Base-by-base conservation (phyloP, 2,329 filamentous ascomycete genomes). In the Zymoseptoria passerinii region DNA sequence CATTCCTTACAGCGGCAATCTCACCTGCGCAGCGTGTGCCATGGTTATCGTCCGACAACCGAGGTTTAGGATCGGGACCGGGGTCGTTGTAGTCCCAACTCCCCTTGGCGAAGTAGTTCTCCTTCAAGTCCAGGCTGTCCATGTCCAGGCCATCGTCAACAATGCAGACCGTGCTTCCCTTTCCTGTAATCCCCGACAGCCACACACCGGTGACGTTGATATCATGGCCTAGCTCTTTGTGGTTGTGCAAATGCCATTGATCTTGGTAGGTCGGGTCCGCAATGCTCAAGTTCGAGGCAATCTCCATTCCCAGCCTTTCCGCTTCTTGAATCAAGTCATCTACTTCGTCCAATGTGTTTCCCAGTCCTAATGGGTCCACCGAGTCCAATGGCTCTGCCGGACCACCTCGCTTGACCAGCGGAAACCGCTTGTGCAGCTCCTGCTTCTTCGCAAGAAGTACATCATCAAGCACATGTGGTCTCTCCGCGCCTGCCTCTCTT, bases 11-110 rank as follows among this genome's bases (percentile, higher is more conserved):
- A 1, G 94, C 94, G 1, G 90, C 87, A 20, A 99, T 88, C 75
- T 99, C 94, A 60, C 94, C 94, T 20, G 92, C 92, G 73, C 94
- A 99, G 63, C 94, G 83, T 48, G 94, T 99, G 56, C 94, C 94
- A 72, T 99, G 94, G 61, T 79, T 83, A 71, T 99, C 94, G 65
- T 97, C 92, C 3, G 80, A 81, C 3, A 97, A 77, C n/a, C 85
- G 82, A 1, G 94, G 94, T 61, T 84, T 87, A 2, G 94, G 94
- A 65, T 94, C 86, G 1, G 85, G 78, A 1, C 80, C 81, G 53
- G 89, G 81, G 68, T 97, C 91, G 73, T 99, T 99, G 78, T 95
- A 99, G 74, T 99, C 94, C 75, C 88, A 96, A 2, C 92, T 97
- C 27, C 94, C 94, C 58, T 85, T 84, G 1, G 90, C 88, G 71